phyloP scores from a whole-genome alignment of 192 early-diverging fungal species.

The Coemansia sp. region DNA sequence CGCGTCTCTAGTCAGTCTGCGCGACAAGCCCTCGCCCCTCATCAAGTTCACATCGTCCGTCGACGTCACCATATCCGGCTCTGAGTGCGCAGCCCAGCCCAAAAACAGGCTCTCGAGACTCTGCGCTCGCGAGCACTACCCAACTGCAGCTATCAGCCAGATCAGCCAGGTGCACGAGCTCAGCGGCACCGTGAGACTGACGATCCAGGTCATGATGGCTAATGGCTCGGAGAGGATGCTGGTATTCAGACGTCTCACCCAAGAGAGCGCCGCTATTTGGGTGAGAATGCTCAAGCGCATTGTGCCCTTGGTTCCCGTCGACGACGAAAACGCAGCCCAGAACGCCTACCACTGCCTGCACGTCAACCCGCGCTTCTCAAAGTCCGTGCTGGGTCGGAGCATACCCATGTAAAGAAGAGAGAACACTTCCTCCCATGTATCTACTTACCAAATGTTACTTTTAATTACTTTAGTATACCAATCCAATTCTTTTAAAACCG shows the following conservation, averaged over 20 bases:
- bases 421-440: neutral
- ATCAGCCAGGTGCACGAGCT: slow-evolving; percentile 30
- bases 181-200: slow-evolving; percentile 27
- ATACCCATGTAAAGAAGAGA: neutral
- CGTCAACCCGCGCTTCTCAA: slow-evolving; percentile 33
- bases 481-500: neutral
- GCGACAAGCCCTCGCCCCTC: slow-evolving; percentile 19
- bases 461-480: neutral
- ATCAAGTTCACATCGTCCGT: slow-evolving; percentile 31
- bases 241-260: slow-evolving; percentile 20
- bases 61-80: slow-evolving; percentile 5
- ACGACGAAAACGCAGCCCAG: slow-evolving; percentile 9
- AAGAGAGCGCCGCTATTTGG: slow-evolving; percentile 38
- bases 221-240: slow-evolving; percentile 15
- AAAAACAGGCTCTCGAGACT: slow-evolving; percentile 14
- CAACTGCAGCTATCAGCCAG: slow-evolving; percentile 25
- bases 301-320: slow-evolving; percentile 22
- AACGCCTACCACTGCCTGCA: slow-evolving; percentile 30
- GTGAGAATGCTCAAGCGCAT: slow-evolving; percentile 34
- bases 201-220: slow-evolving; percentile 24
- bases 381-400: slow-evolving; percentile 9
- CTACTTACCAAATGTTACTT: slow-evolving; percentile 1
- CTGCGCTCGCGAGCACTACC: slow-evolving; percentile 16
- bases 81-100: neutral
- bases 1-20: slow-evolving; percentile 37